phyloP scores from a whole-genome alignment of 1,284 basidiomycete genomes.

The Naganishia sp. region DNA sequence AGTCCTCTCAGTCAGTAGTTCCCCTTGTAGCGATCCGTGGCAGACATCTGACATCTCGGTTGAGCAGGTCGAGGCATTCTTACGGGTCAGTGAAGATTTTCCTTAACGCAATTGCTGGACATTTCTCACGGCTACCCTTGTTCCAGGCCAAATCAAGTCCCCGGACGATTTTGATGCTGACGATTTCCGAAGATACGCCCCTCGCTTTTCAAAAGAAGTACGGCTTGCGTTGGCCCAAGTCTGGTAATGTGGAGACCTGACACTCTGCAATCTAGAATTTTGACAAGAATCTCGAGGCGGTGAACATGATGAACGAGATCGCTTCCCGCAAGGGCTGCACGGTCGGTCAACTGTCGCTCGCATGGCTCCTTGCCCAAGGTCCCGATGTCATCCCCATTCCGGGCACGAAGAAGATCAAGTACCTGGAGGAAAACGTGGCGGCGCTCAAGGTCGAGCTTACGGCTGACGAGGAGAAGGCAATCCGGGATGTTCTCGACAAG shows the following conservation, averaged over 20 bases:
- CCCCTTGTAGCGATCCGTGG: not conserved
- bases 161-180: slow-evolving; percentile 60
- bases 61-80: slow-evolving; percentile 61
- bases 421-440: slow-evolving; percentile 56
- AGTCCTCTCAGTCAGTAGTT: slow-evolving; percentile 55
- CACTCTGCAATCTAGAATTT: slow-evolving; percentile 56
- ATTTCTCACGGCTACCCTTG: not conserved
- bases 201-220: slow-evolving; percentile 50
- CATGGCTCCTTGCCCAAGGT: slow-evolving; percentile 65
- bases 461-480: slow-evolving; percentile 50
- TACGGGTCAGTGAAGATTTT: slow-evolving; percentile 54
- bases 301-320: slow-evolving; percentile 57
- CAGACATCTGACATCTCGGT: not conserved
- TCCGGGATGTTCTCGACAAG: slow-evolving; percentile 52
- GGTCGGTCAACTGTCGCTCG: slow-evolving; percentile 61
- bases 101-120: no score
- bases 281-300: slow-evolving; percentile 61
- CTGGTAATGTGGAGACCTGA: not conserved
- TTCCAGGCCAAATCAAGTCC: slow-evolving; percentile 52
- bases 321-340: slow-evolving; percentile 59
- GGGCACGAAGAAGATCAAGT: slow-evolving; percentile 49
- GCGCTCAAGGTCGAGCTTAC: slow-evolving; percentile 53
- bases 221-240: not conserved
- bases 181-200: slow-evolving; percentile 55
- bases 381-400: slow-evolving; percentile 62